Conservation (phyloP, 106 monocot genomes). For the Acorus gramineus region DNA sequence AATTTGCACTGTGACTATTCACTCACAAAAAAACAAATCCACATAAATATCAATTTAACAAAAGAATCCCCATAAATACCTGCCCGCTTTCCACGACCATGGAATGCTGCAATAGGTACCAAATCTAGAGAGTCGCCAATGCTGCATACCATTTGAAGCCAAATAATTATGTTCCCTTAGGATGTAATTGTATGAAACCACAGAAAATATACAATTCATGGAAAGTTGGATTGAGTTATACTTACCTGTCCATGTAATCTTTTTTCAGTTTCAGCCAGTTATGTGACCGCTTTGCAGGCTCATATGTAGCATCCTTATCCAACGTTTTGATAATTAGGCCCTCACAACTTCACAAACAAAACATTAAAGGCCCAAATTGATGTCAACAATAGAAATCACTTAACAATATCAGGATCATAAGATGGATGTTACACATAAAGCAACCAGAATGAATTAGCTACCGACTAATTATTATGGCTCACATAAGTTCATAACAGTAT, state of each 20-base stretch:
- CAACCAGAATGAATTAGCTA: too few species aligned
- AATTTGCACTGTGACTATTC: too few species aligned
- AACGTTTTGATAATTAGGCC: constrained; percentile 95
- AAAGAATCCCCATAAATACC: constrained; percentile 32
- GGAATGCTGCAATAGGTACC: constrained; percentile 98
- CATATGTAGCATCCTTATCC: constrained; percentile 95
- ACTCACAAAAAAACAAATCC: too few species aligned
- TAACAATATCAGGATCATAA: too few species aligned
- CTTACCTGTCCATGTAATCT: constrained; percentile 98
- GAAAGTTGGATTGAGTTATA: too few species aligned
- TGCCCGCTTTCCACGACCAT: constrained; percentile 91
- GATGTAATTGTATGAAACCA: too few species aligned
- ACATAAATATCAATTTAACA: not conserved
- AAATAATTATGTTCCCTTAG: too few species aligned
- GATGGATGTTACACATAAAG: too few species aligned
- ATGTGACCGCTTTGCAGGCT: constrained; percentile 92
- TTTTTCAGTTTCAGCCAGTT: constrained; percentile 99
- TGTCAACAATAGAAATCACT: too few species aligned
- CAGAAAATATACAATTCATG: too few species aligned
- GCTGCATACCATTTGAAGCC: constrained; percentile 20
- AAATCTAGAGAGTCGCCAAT: constrained; percentile 94
- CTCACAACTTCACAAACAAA: constrained; percentile 65
- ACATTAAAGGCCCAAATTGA: constrained; percentile 4
- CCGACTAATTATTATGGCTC: too few species aligned
- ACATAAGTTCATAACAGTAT: too few species aligned